A percentile compares a stretch with the other conserved stretches of the same genome.
Evolutionary conservation across 2,329 filamentous ascomycete species (phyloP).

Genomic region (Nannizziopsis arthrosporioides): DNA sequence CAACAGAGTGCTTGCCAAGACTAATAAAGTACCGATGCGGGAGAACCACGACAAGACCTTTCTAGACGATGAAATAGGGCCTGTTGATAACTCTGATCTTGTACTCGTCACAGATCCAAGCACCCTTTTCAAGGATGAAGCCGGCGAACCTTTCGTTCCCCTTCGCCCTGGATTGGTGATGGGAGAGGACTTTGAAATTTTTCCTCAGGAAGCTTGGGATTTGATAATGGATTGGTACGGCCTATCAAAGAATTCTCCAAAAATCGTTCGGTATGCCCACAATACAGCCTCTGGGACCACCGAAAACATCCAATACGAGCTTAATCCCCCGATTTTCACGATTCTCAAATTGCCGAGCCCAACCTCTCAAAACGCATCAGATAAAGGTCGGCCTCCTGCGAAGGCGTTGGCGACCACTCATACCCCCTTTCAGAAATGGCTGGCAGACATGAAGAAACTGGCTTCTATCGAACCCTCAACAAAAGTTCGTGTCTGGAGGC

Average conservation of each 20-base stretch:
- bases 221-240: conserved; percentile 75
- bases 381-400: conserved; percentile 49
- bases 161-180: conserved; percentile 55
- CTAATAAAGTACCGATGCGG: conserved; percentile 45
- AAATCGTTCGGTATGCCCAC: conserved; percentile 65
- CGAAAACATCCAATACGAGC: conserved; percentile 69
- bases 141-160: conserved; percentile 52
- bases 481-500: conserved; percentile 66
- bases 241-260: conserved; percentile 53
- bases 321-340: conserved; percentile 73
- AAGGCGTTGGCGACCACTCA: conserved; percentile 60
- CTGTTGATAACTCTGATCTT: conserved; percentile 78
- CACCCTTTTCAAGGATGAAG: conserved; percentile 34
- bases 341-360: conserved; percentile 63
- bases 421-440: conserved; percentile 59
- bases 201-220: conserved; percentile 72
- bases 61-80: conserved; percentile 55
- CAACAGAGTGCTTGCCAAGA: conserved; percentile 55
- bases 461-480: conserved; percentile 55
- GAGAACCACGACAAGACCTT: conserved; percentile 49
- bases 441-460: conserved; percentile 59
- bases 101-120: conserved; percentile 46
- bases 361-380: conserved; percentile 50
- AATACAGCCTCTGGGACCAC: conserved; percentile 54
- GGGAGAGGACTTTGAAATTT: conserved; percentile 61